Conservation (phyloP, 176 grass and related monocot species). For the Phyllostachys edulis region DNA sequence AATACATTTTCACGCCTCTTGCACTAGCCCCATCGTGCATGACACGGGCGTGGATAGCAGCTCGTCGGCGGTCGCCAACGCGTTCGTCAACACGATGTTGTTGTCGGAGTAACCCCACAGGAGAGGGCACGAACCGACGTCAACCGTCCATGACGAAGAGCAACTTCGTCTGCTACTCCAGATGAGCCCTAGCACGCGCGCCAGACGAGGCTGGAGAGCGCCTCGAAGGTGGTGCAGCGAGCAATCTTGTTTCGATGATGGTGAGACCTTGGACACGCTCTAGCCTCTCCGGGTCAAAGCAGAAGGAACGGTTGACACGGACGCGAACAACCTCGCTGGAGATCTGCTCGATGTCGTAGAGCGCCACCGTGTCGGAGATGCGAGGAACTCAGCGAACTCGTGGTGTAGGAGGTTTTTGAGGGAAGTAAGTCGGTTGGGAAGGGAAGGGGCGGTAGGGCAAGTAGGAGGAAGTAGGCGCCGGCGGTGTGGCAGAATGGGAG, state of each 20-base stretch:
- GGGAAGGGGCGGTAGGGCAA: too few relatives aligned
- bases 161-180: conserved; percentile 75
- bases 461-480: too few relatives aligned
- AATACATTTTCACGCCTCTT: conserved; percentile 1
- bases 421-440: too few relatives aligned
- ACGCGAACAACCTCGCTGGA: background rate
- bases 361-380: conserved; percentile 48
- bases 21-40: conserved; percentile 51
- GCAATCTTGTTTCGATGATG: conserved; percentile 35
- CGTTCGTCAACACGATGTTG: conserved; percentile 72
- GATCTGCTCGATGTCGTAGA: conserved; percentile 56
- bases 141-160: conserved; percentile 91
- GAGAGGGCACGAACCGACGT: conserved; percentile 53
- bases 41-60: conserved; percentile 50
- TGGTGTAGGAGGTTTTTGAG: conserved; percentile 39
- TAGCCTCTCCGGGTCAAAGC: conserved; percentile 67
- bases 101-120: conserved; percentile 77
- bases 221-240: conserved; percentile 84
- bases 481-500: too few relatives aligned
- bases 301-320: conserved; percentile 53
- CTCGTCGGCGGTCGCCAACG: conserved; percentile 54
- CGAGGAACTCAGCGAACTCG: conserved; percentile 79
- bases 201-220: conserved; percentile 77
- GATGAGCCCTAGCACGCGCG: conserved; percentile 55
- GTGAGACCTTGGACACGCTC: conserved; percentile 46